These are phyloP conservation scores for Rosa chinensis DNA, from an alignment of 306 rosid species.

Conservation along the genomic window DNA sequence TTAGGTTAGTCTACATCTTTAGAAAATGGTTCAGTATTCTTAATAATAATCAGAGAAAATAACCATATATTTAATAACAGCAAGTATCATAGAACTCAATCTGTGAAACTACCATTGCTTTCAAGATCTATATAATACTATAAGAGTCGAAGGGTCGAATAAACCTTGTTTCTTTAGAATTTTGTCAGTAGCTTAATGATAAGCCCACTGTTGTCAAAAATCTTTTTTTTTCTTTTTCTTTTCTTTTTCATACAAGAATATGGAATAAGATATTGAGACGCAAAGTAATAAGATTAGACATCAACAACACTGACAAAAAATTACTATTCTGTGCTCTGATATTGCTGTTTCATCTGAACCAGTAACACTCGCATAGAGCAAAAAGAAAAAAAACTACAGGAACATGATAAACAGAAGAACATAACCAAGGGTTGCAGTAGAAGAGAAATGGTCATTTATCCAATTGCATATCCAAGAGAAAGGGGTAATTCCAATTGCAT, in stretches of 20 bases:
- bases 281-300: neutral
- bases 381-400: neutral
- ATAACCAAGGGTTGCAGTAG: neutral
- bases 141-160: neutral
- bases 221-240: neutral
- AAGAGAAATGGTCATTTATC: slow-evolving; percentile 1
- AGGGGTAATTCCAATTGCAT: neutral
- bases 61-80: neutral
- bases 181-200: neutral
- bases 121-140: neutral
- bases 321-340: neutral
- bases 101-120: neutral
- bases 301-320: neutral
- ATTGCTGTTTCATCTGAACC: neutral
- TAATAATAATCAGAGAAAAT: neutral
- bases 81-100: neutral
- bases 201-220: neutral
- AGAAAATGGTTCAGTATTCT: neutral
- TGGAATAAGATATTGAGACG: neutral
- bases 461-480: neutral
- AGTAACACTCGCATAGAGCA: slow-evolving; percentile 3
- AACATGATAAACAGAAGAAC: neutral
- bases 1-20: neutral
- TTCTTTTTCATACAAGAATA: neutral
- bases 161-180: neutral